Percentiles rank a stretch among this genome's conserved stretches.
Conservation (phyloP, 2,329 filamentous ascomycete genomes). For the Helotiales sp. region DNA sequence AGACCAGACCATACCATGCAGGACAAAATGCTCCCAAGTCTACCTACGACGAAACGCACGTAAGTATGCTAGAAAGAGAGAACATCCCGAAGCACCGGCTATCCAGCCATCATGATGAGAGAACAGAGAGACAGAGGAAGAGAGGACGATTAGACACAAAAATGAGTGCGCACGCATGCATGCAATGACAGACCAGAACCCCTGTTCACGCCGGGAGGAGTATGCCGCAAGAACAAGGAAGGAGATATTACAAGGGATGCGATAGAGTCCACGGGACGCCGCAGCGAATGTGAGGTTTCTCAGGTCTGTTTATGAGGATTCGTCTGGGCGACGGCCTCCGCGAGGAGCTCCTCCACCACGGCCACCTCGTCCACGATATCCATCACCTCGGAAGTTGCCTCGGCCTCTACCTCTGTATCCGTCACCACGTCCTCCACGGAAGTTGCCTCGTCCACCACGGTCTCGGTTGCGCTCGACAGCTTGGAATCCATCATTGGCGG, state of each 20-base stretch:
- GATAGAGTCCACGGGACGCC: conserved; percentile 12
- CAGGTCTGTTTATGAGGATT: conserved; percentile 22
- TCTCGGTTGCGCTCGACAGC: conserved; percentile 66
- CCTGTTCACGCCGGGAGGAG: conserved; percentile 27
- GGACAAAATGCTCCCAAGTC: conserved; percentile 21
- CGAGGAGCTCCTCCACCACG: conserved; percentile 34
- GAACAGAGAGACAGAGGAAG: conserved; percentile 5
- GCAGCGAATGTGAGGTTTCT: conserved; percentile 7
- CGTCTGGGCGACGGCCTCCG: conserved; percentile 34
- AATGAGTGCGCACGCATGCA: conserved; percentile 22
- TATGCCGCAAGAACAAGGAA: conserved; percentile 38
- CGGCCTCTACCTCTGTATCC: conserved; percentile 51
- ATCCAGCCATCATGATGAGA: conserved; percentile 19
- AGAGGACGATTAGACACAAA: not conserved
- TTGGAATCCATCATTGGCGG: conserved; percentile 71
- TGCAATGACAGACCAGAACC: conserved; percentile 31
- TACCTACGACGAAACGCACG: conserved; percentile 17
- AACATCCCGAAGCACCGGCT: conserved; percentile 14
- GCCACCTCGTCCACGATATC: conserved; percentile 45
- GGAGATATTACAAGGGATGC: conserved; percentile 36
- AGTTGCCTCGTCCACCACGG: conserved; percentile 55
- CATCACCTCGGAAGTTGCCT: conserved; percentile 45
- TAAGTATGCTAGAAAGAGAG: conserved; percentile 9
- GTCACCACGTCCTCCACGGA: conserved; percentile 51
- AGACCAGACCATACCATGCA: conserved; percentile 10